These are phyloP conservation scores for Dionaea muscipula DNA, from an alignment of 179 eudicot genomes.

Conservation along the genomic window DNA sequence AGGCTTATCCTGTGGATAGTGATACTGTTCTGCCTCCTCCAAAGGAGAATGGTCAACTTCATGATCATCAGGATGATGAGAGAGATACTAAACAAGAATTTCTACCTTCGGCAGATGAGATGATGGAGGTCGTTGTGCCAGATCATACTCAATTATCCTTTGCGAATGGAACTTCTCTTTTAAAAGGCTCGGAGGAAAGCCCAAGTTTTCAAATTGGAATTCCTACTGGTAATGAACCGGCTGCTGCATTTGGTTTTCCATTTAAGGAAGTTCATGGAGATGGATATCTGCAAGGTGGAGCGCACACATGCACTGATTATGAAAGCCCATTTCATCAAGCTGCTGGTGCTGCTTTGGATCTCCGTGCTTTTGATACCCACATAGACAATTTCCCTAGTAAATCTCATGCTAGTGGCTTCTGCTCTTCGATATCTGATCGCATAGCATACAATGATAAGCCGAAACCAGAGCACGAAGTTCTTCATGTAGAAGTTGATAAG, in stretches of 20 bases:
- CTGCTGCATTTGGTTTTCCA: constrained; percentile 11
- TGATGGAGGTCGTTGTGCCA: not conserved
- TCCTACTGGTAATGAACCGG: constrained; percentile 16
- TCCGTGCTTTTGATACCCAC: constrained; percentile 11
- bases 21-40: constrained; percentile 11
- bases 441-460: constrained; percentile 13
- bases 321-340: not conserved
- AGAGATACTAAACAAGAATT: constrained; percentile 12
- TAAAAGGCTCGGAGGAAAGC: constrained; percentile 13
- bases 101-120: constrained; percentile 5
- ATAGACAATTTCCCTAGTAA: constrained; percentile 13
- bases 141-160: constrained; percentile 14
- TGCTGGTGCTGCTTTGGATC: not conserved
- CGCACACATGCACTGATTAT: constrained; percentile 1
- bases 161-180: constrained; percentile 17
- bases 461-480: constrained; percentile 7
- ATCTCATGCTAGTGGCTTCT: constrained; percentile 15
- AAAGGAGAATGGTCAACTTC: constrained; percentile 19
- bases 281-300: constrained; percentile 12
- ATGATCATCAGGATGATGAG: constrained; percentile 19
- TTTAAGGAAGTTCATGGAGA: constrained; percentile 11
- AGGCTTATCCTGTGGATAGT: constrained; percentile 14
- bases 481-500: constrained; percentile 14
- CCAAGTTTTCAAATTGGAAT: constrained; percentile 16
- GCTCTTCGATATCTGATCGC: constrained; percentile 17